Evolutionary conservation across 2,329 filamentous ascomycete genomes (phyloP).

Genomic region (Arthrobotrys sinensis): DNA sequence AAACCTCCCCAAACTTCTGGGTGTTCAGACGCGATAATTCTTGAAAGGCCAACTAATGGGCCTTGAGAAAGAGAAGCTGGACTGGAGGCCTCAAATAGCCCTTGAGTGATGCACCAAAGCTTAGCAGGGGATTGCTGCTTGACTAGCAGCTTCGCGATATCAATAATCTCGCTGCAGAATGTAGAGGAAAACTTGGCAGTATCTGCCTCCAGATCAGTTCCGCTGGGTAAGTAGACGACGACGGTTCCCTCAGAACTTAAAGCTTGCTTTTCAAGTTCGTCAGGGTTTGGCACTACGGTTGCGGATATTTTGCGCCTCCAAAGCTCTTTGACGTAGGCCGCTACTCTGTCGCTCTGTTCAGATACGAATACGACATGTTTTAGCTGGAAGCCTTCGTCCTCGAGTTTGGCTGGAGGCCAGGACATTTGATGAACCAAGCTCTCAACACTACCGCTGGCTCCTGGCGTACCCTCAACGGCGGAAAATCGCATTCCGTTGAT

Average conservation of each 20-base stretch:
- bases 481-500: constrained; percentile 68
- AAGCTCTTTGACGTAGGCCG: constrained; percentile 62
- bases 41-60: constrained; percentile 66
- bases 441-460: constrained; percentile 64
- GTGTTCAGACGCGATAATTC: constrained; percentile 68
- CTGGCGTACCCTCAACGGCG: constrained; percentile 67
- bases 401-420: constrained; percentile 67
- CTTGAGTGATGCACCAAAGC: constrained; percentile 66
- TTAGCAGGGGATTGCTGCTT: constrained; percentile 52
- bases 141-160: constrained; percentile 62
- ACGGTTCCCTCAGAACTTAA: constrained; percentile 27
- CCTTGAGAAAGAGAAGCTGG: constrained; percentile 66
- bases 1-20: constrained; percentile 67
- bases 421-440: constrained; percentile 67
- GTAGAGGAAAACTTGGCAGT: constrained; percentile 21
- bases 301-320: constrained; percentile 33
- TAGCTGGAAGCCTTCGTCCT: constrained; percentile 65
- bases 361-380: constrained; percentile 64
- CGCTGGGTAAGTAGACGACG: constrained; percentile 31
- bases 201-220: constrained; percentile 22
- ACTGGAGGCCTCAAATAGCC: constrained; percentile 63
- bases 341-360: constrained; percentile 61
- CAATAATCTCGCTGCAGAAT: constrained; percentile 62
- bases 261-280: constrained; percentile 35
- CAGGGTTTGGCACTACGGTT: constrained; percentile 61